Evolutionary conservation across 2,329 filamentous ascomycete species (phyloP).

Genomic region (Akanthomyces dipterigenus): DNA sequence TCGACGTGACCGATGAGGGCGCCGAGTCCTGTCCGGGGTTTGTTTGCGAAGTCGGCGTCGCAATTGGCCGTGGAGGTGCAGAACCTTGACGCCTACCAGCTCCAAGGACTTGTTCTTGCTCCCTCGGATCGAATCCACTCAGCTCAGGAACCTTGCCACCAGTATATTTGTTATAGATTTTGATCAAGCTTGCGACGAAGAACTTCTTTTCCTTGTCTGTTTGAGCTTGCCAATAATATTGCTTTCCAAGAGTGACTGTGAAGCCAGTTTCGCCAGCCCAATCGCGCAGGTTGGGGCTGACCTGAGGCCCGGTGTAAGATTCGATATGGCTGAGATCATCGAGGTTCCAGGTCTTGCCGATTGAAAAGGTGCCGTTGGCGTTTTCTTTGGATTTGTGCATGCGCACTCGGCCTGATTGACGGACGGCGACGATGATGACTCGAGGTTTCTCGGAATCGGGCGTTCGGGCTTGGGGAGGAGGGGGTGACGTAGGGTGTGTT

Average conservation of each 20-base stretch:
- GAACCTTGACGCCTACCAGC: slow-evolving; percentile 37
- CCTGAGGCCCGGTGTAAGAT: slow-evolving; percentile 62
- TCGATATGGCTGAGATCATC: slow-evolving; percentile 82
- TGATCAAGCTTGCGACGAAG: slow-evolving; percentile 92
- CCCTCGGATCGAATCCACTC: slow-evolving; percentile 72
- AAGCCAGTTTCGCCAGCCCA: slow-evolving; percentile 86
- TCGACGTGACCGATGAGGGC: not conserved
- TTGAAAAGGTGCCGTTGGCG: slow-evolving; percentile 85
- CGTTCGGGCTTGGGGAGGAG: slow-evolving; percentile 67
- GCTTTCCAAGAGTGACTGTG: slow-evolving; percentile 80
- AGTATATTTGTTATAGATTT: slow-evolving; percentile 96
- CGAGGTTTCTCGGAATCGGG: slow-evolving; percentile 76
- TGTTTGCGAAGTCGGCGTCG: not conserved
- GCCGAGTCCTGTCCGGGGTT: slow-evolving; percentile 2
- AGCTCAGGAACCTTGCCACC: slow-evolving; percentile 75
- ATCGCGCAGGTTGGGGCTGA: slow-evolving; percentile 54
- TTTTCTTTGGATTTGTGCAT: slow-evolving; percentile 98
- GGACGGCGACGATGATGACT: slow-evolving; percentile 87
- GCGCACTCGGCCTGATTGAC: slow-evolving; percentile 84
- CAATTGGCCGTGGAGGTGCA: slow-evolving; percentile 21
- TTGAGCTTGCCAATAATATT: slow-evolving; percentile 94
- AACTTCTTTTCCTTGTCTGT: slow-evolving; percentile 97
- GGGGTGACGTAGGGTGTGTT: slow-evolving; percentile 72
- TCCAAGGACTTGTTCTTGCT: slow-evolving; percentile 69
- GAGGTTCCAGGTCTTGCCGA: slow-evolving; percentile 96